Evolutionary conservation across 108 stramenopile species (phyloP), one percentile per base, ranked within the genome.

Genomic region (Cyclostephanos tholiformis): DNA sequence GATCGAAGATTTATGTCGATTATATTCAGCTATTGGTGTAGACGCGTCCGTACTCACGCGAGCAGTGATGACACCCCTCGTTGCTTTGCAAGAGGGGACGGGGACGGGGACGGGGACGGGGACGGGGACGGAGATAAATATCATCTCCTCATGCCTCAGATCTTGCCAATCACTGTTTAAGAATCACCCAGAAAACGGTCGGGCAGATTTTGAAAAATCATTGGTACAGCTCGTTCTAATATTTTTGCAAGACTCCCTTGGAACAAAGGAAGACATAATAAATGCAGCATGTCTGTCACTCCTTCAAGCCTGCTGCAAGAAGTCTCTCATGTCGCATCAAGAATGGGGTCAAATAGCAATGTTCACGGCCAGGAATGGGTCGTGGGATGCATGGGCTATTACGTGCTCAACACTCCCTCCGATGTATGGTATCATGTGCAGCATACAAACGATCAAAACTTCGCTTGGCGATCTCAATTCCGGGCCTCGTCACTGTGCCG

Each of bases 321-420:
- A 81, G 43, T 72, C 87, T 20, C 50, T 70, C 7, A 60, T 89
- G 49, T 52, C 84, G 17, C 26, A 39, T 5, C 59, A 75, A 20
- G 85, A 89, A 17, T 80, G 84, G 67, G 63, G 67, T 20, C 44
- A 70, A 1, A 69, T 90, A 53, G 76, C 85, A 8, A 11, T 41
- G 2, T 77, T 56, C 19, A 64, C 86, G 63, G 87, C 85, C 11
- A 41, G 72, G 2, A 65, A 51, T 36, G 74, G 71, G 20, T 65
- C 87, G 39, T 94, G 89, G 89, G 85, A 86, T 22, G 79, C 85
- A 13, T 94, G 91, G 93, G 59, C 77, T 65, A 67, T 86, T 11
- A 65, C 85, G 17, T 75, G 65, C 25, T 62, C 79, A 32, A 52
- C 63, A 7, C 59, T 80, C 14, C 67, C 76, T 20, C 55, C 41